These are phyloP conservation scores for Penicillium sp. DNA, from an alignment of 2,329 filamentous ascomycete genomes.

Conservation along the genomic window DNA sequence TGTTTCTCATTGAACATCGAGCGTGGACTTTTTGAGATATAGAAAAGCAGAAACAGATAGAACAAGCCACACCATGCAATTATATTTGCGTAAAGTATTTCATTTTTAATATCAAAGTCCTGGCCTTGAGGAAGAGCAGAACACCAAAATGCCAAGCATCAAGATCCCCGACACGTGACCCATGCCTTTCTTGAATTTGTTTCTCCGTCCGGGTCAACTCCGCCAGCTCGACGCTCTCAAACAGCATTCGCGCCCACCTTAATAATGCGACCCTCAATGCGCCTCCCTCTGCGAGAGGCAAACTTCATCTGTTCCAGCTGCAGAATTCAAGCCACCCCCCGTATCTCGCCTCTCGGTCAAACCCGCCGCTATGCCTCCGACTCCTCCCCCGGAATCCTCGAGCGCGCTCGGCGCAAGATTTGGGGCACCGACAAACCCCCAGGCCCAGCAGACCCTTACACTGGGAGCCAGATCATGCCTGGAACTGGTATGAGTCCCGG, in stretches of 20 bases:
- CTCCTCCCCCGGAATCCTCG: constrained; percentile 40
- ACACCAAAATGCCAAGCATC: constrained; percentile 15
- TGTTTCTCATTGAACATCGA: too few species aligned
- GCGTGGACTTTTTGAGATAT: too few species aligned
- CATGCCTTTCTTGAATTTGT: constrained; percentile 20
- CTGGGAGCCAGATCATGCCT: constrained; percentile 29
- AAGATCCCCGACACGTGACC: constrained; percentile 28
- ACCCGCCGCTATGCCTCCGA: constrained; percentile 39
- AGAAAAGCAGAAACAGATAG: neutral
- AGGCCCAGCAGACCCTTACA: constrained; percentile 51
- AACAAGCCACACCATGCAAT: neutral
- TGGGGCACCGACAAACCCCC: constrained; percentile 54
- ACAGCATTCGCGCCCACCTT: constrained; percentile 15
- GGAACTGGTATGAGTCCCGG: neutral
- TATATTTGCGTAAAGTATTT: neutral
- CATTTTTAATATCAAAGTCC: neutral
- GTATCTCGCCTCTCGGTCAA: constrained; percentile 31
- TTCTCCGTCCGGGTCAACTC: constrained; percentile 24
- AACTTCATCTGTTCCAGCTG: constrained; percentile 44
- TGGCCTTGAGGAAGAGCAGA: neutral
- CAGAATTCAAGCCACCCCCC: constrained; percentile 38
- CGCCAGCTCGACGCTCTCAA: constrained; percentile 8
- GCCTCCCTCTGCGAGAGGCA: constrained; percentile 40
- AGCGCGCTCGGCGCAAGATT: constrained; percentile 49
- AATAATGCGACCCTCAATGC: constrained; percentile 42